These are phyloP conservation scores for Leishmania turanica DNA, from an alignment of 208 protist genomes.

Conservation along the genomic window DNA sequence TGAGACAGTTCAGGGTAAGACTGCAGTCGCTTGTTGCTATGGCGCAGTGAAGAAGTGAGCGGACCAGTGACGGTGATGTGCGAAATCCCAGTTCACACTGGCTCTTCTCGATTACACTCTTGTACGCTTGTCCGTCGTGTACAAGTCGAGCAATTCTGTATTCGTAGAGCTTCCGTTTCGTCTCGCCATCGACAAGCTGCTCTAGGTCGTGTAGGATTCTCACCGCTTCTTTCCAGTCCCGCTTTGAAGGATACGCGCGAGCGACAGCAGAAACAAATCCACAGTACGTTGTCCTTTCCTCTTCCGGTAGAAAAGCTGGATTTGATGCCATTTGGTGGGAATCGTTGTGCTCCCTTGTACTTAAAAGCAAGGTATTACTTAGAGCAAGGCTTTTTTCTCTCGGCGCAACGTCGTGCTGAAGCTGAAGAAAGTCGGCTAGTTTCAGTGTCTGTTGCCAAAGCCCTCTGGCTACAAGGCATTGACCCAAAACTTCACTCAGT, in stretches of 20 bases:
- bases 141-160: conserved; percentile 29
- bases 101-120: conserved; percentile 16
- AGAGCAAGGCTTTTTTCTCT: neutral
- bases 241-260: conserved; percentile 17
- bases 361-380: neutral
- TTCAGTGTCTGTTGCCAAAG: conserved; percentile 31
- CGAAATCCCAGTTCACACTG: conserved; percentile 11
- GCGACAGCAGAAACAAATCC: conserved; percentile 32
- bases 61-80: conserved; percentile 24
- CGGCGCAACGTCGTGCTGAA: neutral
- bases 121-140: conserved; percentile 20
- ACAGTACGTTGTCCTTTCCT: conserved; percentile 23
- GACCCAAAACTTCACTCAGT: conserved; percentile 37
- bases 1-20: conserved; percentile 8
- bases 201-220: conserved; percentile 9
- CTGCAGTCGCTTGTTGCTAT: conserved; percentile 6
- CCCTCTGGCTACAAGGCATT: conserved; percentile 41
- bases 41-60: conserved; percentile 29
- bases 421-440: neutral
- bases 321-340: conserved; percentile 29
- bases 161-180: conserved; percentile 16
- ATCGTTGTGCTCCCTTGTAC: neutral
- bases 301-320: conserved; percentile 29
- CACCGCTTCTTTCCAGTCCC: conserved; percentile 23
- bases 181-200: conserved; percentile 10